phyloP scores from a whole-genome alignment of 768 basidiomycete species.

The Podaxis carcinomalis region DNA sequence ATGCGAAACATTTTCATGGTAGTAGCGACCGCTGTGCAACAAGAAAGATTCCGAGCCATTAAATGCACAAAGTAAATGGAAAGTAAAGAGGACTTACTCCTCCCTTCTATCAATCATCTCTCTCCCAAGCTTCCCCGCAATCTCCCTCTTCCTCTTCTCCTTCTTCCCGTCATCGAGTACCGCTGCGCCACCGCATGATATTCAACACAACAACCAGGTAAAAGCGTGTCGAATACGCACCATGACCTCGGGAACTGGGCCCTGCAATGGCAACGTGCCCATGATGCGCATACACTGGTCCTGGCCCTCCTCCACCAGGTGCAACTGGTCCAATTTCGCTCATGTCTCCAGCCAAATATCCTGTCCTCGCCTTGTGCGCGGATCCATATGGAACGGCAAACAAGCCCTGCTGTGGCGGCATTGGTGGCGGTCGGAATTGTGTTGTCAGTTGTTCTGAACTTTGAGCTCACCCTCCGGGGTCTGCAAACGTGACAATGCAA shows the following conservation, averaged over 20 bases:
- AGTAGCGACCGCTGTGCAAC: constrained; percentile 49
- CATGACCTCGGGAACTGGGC: constrained; percentile 37
- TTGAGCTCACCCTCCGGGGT: background rate
- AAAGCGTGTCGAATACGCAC: constrained; percentile 22
- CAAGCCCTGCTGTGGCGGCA: constrained; percentile 70
- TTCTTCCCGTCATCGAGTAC: constrained; percentile 43
- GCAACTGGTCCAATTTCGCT: constrained; percentile 22
- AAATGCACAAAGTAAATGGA: constrained; percentile 4
- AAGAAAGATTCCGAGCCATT: background rate
- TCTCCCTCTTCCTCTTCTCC: constrained; percentile 66
- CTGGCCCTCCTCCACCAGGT: background rate
- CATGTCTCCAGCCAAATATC: constrained; percentile 18
- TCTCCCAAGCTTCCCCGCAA: constrained; percentile 66
- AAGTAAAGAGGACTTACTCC: constrained; percentile 44
- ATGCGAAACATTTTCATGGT: constrained; percentile 55
- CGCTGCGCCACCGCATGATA: background rate
- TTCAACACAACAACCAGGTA: background rate
- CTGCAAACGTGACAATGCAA: background rate
- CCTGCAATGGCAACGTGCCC: constrained; percentile 37
- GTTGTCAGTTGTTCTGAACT: background rate
- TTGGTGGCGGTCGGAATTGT: constrained; percentile 17
- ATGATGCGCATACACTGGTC: constrained; percentile 30
- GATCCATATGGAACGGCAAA: constrained; percentile 59
- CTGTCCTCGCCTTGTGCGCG: constrained; percentile 18
- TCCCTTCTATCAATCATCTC: constrained; percentile 73